phyloP scores from a whole-genome alignment of 2,329 filamentous ascomycete genomes.

The Paraconiothyrium sp. region DNA sequence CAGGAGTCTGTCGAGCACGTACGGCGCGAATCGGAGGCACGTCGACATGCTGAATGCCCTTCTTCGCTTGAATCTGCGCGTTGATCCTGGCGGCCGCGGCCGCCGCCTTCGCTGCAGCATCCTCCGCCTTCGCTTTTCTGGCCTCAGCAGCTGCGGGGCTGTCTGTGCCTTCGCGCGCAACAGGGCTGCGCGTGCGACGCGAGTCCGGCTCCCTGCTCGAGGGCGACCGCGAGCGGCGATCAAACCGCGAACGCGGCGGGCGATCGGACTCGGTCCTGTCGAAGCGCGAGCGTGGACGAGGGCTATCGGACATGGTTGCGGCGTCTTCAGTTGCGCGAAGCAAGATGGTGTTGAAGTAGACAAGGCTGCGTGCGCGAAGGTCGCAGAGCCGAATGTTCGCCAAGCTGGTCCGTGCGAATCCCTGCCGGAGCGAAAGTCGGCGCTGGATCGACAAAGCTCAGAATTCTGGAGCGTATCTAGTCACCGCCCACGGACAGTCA shows the following conservation, averaged over 20 bases:
- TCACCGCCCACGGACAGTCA: slow-evolving; percentile 7
- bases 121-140: slow-evolving; percentile 67
- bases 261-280: slow-evolving; percentile 84
- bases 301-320: slow-evolving; percentile 60
- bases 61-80: slow-evolving; percentile 67
- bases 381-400: background rate
- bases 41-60: slow-evolving; percentile 89
- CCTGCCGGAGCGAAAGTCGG: slow-evolving; percentile 8
- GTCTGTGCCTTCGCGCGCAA: slow-evolving; percentile 61
- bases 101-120: slow-evolving; percentile 79
- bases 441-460: slow-evolving; percentile 2
- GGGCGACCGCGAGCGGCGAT: slow-evolving; percentile 78
- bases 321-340: background rate
- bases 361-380: slow-evolving; percentile 4
- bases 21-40: slow-evolving; percentile 80
- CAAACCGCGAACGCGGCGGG: slow-evolving; percentile 76
- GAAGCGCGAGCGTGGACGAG: slow-evolving; percentile 91
- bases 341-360: slow-evolving; percentile 3
- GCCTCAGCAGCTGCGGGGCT: slow-evolving; percentile 57
- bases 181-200: slow-evolving; percentile 81
- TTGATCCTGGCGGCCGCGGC: slow-evolving; percentile 71
- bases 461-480: background rate
- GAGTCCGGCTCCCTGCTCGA: slow-evolving; percentile 70
- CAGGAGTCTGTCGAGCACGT: slow-evolving; percentile 32
- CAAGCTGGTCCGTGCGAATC: slow-evolving; percentile 5